Evolutionary conservation across 495 filamentous ascomycete genomes (phyloP).

Genomic region (Aspergillus incahuasiensis): DNA sequence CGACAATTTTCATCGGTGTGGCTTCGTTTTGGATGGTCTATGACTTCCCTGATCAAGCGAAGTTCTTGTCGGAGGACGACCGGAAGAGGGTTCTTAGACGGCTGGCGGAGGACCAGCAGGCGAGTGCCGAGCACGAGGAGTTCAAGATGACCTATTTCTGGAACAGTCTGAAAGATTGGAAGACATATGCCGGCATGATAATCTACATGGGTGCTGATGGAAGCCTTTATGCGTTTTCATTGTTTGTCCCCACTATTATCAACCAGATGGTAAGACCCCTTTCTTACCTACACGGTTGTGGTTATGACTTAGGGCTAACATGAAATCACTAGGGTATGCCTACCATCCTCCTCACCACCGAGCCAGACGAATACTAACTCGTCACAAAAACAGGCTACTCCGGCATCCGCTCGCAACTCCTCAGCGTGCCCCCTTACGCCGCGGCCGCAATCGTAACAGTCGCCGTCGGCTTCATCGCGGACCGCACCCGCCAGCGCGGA

Average conservation of each 20-base stretch:
- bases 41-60: constrained; percentile 82
- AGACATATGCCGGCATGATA: constrained; percentile 71
- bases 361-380: not conserved
- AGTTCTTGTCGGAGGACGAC: constrained; percentile 69
- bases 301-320: not conserved
- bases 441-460: constrained; percentile 75
- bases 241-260: constrained; percentile 89
- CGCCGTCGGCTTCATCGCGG: constrained; percentile 69
- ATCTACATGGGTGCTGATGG: constrained; percentile 73
- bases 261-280: constrained; percentile 39
- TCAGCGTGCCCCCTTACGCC: constrained; percentile 88
- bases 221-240: constrained; percentile 81
- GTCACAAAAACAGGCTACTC: constrained; percentile 55
- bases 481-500: constrained; percentile 72
- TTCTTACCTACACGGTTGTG: not conserved
- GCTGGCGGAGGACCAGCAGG: constrained; percentile 71
- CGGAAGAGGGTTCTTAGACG: constrained; percentile 68
- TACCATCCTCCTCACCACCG: not conserved
- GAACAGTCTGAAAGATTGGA: constrained; percentile 76
- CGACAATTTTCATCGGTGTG: constrained; percentile 61
- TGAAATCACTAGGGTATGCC: not conserved
- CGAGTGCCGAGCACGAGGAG: constrained; percentile 71
- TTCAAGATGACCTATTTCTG: constrained; percentile 75
- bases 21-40: constrained; percentile 80
- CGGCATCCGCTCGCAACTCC: constrained; percentile 66